A percentile compares a stretch with the other conserved stretches of the same genome.
phyloP scores from a whole-genome alignment of 345 rosid genomes.

The Eucalyptus cladocalyx region DNA sequence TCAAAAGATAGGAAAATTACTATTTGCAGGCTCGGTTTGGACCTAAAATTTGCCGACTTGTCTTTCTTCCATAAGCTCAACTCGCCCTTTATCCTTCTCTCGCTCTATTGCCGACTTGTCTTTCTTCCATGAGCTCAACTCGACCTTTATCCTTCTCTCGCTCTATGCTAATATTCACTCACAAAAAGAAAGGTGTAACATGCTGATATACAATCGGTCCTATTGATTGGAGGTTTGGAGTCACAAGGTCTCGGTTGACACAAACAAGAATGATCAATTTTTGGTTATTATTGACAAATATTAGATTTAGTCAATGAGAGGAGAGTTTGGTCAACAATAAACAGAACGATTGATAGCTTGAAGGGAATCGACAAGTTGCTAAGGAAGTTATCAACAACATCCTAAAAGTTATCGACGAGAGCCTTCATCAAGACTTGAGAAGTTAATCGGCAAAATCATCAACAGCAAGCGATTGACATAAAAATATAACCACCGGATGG shows the following conservation, averaged over 20 bases:
- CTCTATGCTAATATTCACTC: not conserved
- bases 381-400: not conserved
- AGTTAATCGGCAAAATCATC: not conserved
- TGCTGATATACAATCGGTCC: not conserved
- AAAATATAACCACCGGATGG: accelerated
- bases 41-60: not conserved
- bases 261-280: not conserved
- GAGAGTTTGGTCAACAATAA: not conserved
- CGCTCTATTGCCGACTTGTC: not conserved
- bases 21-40: not conserved
- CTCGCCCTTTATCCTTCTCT: not conserved
- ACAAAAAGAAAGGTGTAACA: not conserved
- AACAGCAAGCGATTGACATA: not conserved
- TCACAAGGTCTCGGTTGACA: not conserved
- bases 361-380: not conserved
- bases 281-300: not conserved
- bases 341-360: not conserved
- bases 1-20: not conserved
- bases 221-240: not conserved
- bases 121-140: not conserved
- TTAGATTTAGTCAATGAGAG: not conserved
- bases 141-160: not conserved
- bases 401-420: not conserved
- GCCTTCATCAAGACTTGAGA: not conserved
- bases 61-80: not conserved